These are phyloP conservation scores for Barbatosphaeria neglecta DNA, from an alignment of 495 filamentous ascomycete genomes.

Conservation along the genomic window DNA sequence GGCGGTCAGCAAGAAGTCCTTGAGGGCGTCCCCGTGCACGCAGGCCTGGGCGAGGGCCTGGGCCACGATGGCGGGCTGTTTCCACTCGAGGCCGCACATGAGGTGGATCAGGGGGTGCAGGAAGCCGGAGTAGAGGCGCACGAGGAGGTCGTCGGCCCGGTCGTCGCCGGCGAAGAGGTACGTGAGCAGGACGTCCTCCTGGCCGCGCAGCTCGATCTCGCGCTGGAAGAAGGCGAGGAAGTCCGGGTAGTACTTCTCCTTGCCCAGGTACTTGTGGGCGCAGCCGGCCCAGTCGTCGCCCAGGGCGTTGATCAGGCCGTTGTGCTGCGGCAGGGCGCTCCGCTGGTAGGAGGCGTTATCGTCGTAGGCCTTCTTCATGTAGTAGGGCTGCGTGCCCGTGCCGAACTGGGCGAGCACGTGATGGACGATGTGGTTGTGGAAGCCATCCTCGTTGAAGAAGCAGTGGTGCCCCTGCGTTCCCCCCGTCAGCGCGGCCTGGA, in stretches of 20 bases:
- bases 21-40: constrained; percentile 44
- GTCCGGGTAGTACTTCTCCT: constrained; percentile 47
- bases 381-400: constrained; percentile 48
- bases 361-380: constrained; percentile 48
- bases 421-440: constrained; percentile 64
- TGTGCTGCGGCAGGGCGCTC: constrained; percentile 23
- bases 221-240: constrained; percentile 62
- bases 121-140: constrained; percentile 39
- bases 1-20: constrained; percentile 34
- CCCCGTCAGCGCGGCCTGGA: constrained; percentile 57
- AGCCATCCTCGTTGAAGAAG: constrained; percentile 60
- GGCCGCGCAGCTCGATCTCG: constrained; percentile 54
- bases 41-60: constrained; percentile 69
- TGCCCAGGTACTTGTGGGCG: constrained; percentile 28
- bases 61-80: constrained; percentile 68
- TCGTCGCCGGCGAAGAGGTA: constrained; percentile 53
- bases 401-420: constrained; percentile 64
- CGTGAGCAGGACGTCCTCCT: constrained; percentile 44
- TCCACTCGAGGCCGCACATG: constrained; percentile 71
- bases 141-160: constrained; percentile 4
- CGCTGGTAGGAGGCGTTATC: constrained; percentile 53
- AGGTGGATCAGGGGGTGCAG: constrained; percentile 78
- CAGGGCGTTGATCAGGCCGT: constrained; percentile 38
- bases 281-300: constrained; percentile 36
- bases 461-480: constrained; percentile 68